Evolutionary conservation across 2,329 filamentous ascomycete species (phyloP), one percentile per base, ranked within the genome.

Genomic region (Botrytis cinerea): DNA sequence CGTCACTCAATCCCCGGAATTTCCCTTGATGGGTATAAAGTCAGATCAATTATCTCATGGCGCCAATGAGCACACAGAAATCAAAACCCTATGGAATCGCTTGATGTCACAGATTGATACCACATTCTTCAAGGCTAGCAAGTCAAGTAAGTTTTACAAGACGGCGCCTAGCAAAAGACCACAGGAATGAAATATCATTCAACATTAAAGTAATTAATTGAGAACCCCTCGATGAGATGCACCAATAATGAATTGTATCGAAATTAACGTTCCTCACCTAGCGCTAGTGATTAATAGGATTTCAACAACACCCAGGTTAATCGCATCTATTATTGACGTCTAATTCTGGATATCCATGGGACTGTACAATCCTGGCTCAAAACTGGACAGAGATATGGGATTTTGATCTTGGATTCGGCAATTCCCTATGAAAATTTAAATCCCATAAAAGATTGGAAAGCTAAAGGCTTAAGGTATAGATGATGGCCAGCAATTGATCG

Each of bases 61-160:
- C n/a, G 38, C 46, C 38, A 20, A n/a, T 45, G 22, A 45, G 35
- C 45, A 22, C 25, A 22, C 4, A 67, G 25, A 72, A 25, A 64
- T 59, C 40, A 38, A 72, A 43, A 32, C 9, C 32, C 22, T 67
- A 22, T 72, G 70, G 70, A 45, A 40, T 54, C 25, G 22, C 57
- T 67, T 62, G 6, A 72, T 72, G 70, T 35, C 38, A 66, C 60
- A 67, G 14, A n/a, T 67, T 45, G 70, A 72, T n/a, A 45, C 69
- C 7, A 63, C 32, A 16, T 35, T 63, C 32, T 46, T 35, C 16
- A 61, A 45, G 43, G 43, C 43, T 12, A 62, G 60, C 4, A 38
- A 38, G n/a, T 25, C 22, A 28, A 45, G n/a, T 35, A 43, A 35
- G 16, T 72, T 46, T 22, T 54, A 67, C 32, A 54, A 22, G 64